phyloP scores from a whole-genome alignment of 1,284 basidiomycete species.

The Waitea zeae region DNA sequence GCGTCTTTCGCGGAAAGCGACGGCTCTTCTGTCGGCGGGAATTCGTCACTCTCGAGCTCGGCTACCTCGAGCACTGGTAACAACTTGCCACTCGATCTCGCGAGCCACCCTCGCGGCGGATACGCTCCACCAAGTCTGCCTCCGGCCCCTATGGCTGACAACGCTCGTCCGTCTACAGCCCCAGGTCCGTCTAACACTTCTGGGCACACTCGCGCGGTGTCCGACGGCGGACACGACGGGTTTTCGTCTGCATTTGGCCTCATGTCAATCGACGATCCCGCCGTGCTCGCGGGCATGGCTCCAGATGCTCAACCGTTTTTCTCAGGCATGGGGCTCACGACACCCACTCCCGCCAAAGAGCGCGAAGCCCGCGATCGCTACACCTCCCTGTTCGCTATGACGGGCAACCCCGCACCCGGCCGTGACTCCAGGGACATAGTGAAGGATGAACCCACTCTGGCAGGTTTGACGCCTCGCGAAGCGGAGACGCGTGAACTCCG shows the following conservation, averaged over 20 bases:
- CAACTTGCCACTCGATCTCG: neutral
- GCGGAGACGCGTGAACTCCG: slow-evolving; percentile 37
- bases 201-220: neutral
- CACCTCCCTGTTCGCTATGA: too few species aligned
- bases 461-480: slow-evolving; percentile 18
- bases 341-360: neutral
- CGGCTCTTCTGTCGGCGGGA: neutral
- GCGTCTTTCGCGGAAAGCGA: neutral
- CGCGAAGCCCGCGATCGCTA: neutral
- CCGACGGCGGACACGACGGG: slow-evolving; percentile 16
- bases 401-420: too few species aligned
- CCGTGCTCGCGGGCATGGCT: slow-evolving; percentile 39
- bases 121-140: too few species aligned
- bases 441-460: slow-evolving; percentile 1
- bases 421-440: neutral
- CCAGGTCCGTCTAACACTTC: neutral
- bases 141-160: too few species aligned
- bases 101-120: neutral
- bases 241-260: slow-evolving; percentile 53
- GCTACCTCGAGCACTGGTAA: neutral
- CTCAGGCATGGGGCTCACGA: slow-evolving; percentile 13
- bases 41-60: neutral
- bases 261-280: slow-evolving; percentile 53
- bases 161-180: neutral
- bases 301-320: slow-evolving; percentile 45